Evolutionary conservation across 768 basidiomycete genomes (phyloP), one percentile per base, ranked within the genome.

Genomic region (Tulasnella sp.): DNA sequence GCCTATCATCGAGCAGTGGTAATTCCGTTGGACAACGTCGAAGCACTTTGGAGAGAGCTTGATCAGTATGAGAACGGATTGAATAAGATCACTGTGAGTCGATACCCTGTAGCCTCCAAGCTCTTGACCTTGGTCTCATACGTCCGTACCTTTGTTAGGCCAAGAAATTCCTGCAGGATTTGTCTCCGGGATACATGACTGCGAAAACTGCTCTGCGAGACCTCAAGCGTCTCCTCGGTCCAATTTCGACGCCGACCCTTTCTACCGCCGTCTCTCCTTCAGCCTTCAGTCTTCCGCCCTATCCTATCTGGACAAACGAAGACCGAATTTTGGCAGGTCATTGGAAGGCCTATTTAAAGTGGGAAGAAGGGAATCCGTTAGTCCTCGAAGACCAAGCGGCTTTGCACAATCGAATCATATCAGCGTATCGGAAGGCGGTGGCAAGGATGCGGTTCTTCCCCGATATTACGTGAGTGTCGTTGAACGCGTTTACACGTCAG

Each of bases 181-280:
- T 94, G n/a, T 93, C 93, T 1, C 93, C 95, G 7, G 89, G 91
- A 1, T 92, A 98, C 82, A 96, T 98, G 93, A 96, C 97, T 81
- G 97, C 97, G 0, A 91, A 96, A 17, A 91, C 93, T 0, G 91
- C 92, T 0, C 88, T 96, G 38, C 92, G 93, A 75, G 92, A 95
- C 80, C 85, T 99, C 25, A 85, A 83, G 39, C 88, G 90, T 75
- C 87, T 93, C 58, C 85, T 88, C 45, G 88, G 87, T 12, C 85
- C 87, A 0, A 77, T 78, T 71, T 67, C 58, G 37, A 78, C 76
- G 9, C 77, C 77, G 29, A 78, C 85, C 12, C 85, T 88, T 2
- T 82, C 84, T 7, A 81, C 78, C 14, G 64, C 76, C 7, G 25
- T 40, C 22, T 71, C 73, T 31, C 78, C 77, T 37, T 38, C 79